Base-by-base conservation (phyloP, 768 basidiomycete genomes). In the Termitomyces eurrhizus region DNA sequence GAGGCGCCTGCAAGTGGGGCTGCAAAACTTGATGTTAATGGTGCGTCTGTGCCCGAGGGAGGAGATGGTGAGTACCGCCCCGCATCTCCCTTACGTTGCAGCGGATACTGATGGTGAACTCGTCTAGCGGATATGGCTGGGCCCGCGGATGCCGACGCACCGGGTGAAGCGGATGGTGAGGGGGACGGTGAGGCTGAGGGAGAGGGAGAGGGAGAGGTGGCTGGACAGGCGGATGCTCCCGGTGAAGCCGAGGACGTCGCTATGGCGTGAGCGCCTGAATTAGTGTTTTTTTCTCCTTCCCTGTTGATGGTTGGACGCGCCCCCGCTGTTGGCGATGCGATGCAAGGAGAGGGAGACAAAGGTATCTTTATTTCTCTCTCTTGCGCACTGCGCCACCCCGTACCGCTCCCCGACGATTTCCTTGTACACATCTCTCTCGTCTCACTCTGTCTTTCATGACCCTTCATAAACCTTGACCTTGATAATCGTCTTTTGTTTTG, bases 201-300 rank as follows among this genome's bases (percentile, higher is more conserved):
- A 29, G 29, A 29, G 29, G 29, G 29, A 29, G 7, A 54, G 59
- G 2, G 50, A 60, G 53, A 54, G 29, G 39, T 32, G 11, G 6
- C 29, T 1, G 53, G 39, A 18, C 53, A 54, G 56, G 61, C 74
- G 21, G 69, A 75, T 33, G 71, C 68, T 1, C 60, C 57, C 1
- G 75, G 70, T 4, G 74, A 72, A 56, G 60, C 63, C 29, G 78
- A 65, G 35, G 79, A 80, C 52, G 58, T 74, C n/a, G 74, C 75
- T n/a, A 72, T 80, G 75, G 72, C 76, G 32, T 44, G 37, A 42
- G 18, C 18, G 18, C n/a, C 29, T 2, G 2, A 29, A 29, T 18
- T 2, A 4, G 6, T 44, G 18, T 4, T n/a, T 44, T 44, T 11
- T 4, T 11, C n/a, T 44, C 8, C n/a, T 6, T 4, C n/a, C n/a